Conservation (phyloP, 352 stramenopile genomes). For the Globisporangium barbulae region DNA sequence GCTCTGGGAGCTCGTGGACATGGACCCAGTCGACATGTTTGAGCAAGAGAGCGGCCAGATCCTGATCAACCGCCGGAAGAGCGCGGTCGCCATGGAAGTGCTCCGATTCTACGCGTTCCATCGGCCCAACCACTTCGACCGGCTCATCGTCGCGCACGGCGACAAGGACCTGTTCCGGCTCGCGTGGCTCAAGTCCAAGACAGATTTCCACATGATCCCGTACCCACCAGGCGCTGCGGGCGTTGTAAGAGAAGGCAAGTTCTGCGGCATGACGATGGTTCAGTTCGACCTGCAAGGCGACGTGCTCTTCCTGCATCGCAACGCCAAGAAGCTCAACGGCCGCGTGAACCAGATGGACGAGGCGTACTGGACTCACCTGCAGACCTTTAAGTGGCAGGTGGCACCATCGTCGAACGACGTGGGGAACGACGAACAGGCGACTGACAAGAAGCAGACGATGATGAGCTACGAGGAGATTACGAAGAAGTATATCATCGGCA, state of each 20-base stretch:
- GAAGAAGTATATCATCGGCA: constrained; percentile 40
- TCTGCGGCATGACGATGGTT: constrained; percentile 77
- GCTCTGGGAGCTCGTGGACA: constrained; percentile 61
- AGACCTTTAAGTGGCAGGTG: constrained; percentile 37
- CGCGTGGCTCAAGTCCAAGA: constrained; percentile 68
- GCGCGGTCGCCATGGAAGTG: constrained; percentile 41
- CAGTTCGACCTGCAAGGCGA: constrained; percentile 54
- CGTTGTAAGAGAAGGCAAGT: constrained; percentile 33
- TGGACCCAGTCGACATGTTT: constrained; percentile 70
- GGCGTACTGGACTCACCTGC: constrained; percentile 41
- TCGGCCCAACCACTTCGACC: constrained; percentile 54
- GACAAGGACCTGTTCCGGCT: constrained; percentile 83
- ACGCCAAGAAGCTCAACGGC: constrained; percentile 64
- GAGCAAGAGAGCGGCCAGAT: constrained; percentile 78
- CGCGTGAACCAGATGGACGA: constrained; percentile 38
- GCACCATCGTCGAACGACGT: too few species aligned
- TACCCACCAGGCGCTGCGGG: constrained; percentile 44
- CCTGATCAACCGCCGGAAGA: constrained; percentile 48
- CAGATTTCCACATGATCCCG: constrained; percentile 59
- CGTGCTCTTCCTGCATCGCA: constrained; percentile 71
- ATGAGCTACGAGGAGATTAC: constrained; percentile 48
- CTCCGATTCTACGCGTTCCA: constrained; percentile 65
- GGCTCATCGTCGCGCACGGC: constrained; percentile 57
- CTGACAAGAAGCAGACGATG: constrained; percentile 9
- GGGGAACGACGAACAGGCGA: neutral